Percentiles rank a stretch among this genome's conserved stretches.
Evolutionary conservation across 441 rosid species (phyloP).

Genomic region (Arabidopsis hybrid): DNA sequence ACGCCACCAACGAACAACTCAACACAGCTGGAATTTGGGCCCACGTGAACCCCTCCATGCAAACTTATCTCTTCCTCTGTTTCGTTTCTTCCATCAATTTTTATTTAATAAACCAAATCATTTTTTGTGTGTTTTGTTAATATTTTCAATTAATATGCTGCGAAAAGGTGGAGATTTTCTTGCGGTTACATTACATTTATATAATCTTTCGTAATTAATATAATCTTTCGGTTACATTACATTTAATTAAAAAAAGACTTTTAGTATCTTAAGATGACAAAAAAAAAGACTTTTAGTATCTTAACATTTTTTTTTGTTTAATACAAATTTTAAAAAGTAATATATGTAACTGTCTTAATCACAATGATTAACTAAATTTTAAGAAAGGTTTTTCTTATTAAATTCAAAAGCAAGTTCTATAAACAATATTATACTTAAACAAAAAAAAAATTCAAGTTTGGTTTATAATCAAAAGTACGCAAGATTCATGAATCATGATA

Average conservation of each 20-base stretch:
- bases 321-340: not conserved
- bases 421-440: not conserved
- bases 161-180: not conserved
- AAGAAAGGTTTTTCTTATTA: not conserved
- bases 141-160: not conserved
- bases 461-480: not conserved
- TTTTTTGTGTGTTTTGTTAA: not conserved
- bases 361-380: not conserved
- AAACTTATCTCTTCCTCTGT: conserved; percentile 37
- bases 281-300: no score
- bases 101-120: not conserved
- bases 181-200: not conserved
- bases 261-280: no score
- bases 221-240: no score
- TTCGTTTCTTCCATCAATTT: conserved; percentile 18
- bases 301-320: not conserved
- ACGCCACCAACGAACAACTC: conserved; percentile 43
- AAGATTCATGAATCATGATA: conserved; percentile 39
- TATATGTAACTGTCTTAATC: not conserved
- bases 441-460: not conserved
- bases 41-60: conserved; percentile 45
- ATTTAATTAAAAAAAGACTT: not conserved
- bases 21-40: conserved; percentile 43
- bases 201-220: not conserved
- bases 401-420: not conserved